A percentile compares a stretch with the other conserved stretches of the same genome.
Evolutionary conservation across 163 green algal species (phyloP).

Genomic region (Volvox carteri): DNA sequence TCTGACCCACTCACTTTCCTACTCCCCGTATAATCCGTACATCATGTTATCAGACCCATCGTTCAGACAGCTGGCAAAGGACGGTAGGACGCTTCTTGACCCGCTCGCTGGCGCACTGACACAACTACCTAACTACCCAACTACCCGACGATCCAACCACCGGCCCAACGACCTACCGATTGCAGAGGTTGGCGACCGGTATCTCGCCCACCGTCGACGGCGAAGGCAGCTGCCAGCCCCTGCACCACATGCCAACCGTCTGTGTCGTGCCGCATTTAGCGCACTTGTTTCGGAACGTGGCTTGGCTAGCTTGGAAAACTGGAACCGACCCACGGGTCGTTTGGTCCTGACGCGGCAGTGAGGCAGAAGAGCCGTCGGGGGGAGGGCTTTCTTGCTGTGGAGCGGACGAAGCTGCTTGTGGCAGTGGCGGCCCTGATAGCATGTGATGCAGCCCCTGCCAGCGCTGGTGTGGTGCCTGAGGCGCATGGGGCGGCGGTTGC

Average conservation of each 20-base stretch:
- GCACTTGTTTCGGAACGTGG: slow-evolving; percentile 33
- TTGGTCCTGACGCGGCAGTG: background rate
- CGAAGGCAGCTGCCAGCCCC: slow-evolving; percentile 31
- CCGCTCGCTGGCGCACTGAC: background rate
- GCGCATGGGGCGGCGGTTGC: no score
- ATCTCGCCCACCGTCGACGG: background rate
- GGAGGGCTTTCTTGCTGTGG: background rate
- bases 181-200: slow-evolving; percentile 48
- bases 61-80: no score
- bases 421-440: background rate
- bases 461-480: background rate
- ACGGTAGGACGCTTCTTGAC: background rate
- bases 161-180: slow-evolving; percentile 27
- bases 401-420: background rate
- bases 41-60: background rate
- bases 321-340: background rate
- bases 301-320: slow-evolving; percentile 6
- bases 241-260: slow-evolving; percentile 46
- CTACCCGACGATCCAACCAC: background rate
- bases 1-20: no score
- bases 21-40: background rate
- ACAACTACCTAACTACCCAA: background rate
- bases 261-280: slow-evolving; percentile 21
- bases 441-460: background rate
- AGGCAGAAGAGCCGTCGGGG: background rate